Conservation (phyloP, 2,329 filamentous ascomycete genomes). For the Fusarium burgessii region DNA sequence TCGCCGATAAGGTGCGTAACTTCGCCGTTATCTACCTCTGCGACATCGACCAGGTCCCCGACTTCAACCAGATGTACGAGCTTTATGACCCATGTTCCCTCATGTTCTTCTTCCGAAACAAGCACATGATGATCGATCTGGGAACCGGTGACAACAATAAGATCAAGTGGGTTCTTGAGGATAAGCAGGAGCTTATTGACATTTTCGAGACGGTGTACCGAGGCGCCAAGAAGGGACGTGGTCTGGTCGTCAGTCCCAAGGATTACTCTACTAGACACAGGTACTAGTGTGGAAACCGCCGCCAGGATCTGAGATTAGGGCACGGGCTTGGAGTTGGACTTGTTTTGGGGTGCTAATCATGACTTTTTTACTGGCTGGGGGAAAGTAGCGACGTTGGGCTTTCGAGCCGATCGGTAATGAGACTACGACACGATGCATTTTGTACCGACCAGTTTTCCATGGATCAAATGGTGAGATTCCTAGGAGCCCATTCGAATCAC, state of each 20-base stretch:
- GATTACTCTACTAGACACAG: constrained; percentile 55
- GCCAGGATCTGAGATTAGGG: constrained; percentile 2
- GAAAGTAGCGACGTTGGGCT: constrained; percentile 17
- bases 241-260: constrained; percentile 96
- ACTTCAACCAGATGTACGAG: constrained; percentile 97
- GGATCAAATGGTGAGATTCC: constrained; percentile 41
- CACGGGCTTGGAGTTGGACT: constrained; percentile 12
- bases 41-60: constrained; percentile 89
- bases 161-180: constrained; percentile 91
- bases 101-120: constrained; percentile 98
- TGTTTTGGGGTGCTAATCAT: constrained; percentile 27
- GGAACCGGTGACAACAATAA: constrained; percentile 99
- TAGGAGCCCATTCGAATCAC: constrained; percentile 17
- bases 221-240: constrained; percentile 97
- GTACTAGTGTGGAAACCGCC: constrained; percentile 26
- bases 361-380: constrained; percentile 9
- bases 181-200: constrained; percentile 98
- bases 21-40: constrained; percentile 94
- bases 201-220: constrained; percentile 98
- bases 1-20: constrained; percentile 93
- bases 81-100: constrained; percentile 92
- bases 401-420: constrained; percentile 31
- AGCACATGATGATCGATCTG: constrained; percentile 99
- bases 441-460: neutral
- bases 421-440: constrained; percentile 19